phyloP scores from a whole-genome alignment of 164 flowering plant genomes.

The Vitis vinifera region ASM3070453v1 NC_081812.1:14808501-14809000 shows the following conservation, averaged over 20 bases:
- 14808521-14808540: neutral
- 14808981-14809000: neutral
- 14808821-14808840: neutral
- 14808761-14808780: neutral
- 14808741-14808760: neutral
- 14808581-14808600: neutral
- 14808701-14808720: neutral
- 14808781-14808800: neutral
- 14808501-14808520: slow-evolving; percentile 5
- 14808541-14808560: neutral
- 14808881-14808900: neutral
- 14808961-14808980: neutral
- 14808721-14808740: neutral
- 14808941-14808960: no score
- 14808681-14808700: neutral
- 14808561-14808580: neutral
- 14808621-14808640: slow-evolving; percentile 17
- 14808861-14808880: neutral
- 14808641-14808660: slow-evolving; percentile 13
- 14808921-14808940: no score
- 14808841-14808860: neutral
- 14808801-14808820: neutral
- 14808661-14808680: neutral
- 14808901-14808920: no score
- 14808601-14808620: neutral